A percentile compares a stretch with the other conserved stretches of the same genome.
These are phyloP conservation scores for Saccharomycopsis hybrid DNA, from an alignment of 1,139 yeast genomes.

Conservation along the genomic window DNA sequence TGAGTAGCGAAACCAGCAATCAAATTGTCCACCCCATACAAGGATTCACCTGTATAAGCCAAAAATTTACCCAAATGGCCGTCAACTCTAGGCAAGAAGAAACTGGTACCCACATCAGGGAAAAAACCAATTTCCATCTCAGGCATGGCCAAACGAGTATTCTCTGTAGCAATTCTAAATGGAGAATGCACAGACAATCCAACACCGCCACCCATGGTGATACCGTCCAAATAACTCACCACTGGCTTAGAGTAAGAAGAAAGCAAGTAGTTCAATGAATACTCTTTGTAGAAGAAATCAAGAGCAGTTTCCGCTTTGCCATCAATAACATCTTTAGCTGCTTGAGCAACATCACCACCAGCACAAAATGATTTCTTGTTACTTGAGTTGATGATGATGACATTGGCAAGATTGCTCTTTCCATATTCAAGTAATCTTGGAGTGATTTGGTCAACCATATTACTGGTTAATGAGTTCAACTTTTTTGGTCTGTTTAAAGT, in stretches of 20 bases:
- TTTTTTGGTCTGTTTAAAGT: conserved; percentile 79
- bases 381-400: conserved; percentile 65
- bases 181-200: conserved; percentile 93
- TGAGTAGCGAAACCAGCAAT: conserved; percentile 91
- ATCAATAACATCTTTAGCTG: conserved; percentile 38
- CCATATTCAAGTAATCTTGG: conserved; percentile 76
- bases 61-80: conserved; percentile 73
- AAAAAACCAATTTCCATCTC: conserved; percentile 95
- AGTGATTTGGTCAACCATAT: conserved; percentile 69
- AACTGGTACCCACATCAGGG: conserved; percentile 94
- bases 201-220: conserved; percentile 98
- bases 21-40: conserved; percentile 74
- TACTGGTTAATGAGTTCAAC: conserved; percentile 75
- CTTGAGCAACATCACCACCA: conserved; percentile 90
- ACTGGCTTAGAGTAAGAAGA: conserved; percentile 81
- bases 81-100: conserved; percentile 77
- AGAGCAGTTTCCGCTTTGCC: conserved; percentile 42
- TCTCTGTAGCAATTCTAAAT: conserved; percentile 89
- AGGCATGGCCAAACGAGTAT: conserved; percentile 93
- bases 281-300: conserved; percentile 73
- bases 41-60: conserved; percentile 80
- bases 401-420: conserved; percentile 56
- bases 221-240: conserved; percentile 81
- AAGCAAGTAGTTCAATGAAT: conserved; percentile 70
- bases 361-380: conserved; percentile 56